Percentiles rank a stretch among this genome's conserved stretches.
Conservation (phyloP, 352 stramenopile species). For the Phytophthora agathidicida region DNA sequence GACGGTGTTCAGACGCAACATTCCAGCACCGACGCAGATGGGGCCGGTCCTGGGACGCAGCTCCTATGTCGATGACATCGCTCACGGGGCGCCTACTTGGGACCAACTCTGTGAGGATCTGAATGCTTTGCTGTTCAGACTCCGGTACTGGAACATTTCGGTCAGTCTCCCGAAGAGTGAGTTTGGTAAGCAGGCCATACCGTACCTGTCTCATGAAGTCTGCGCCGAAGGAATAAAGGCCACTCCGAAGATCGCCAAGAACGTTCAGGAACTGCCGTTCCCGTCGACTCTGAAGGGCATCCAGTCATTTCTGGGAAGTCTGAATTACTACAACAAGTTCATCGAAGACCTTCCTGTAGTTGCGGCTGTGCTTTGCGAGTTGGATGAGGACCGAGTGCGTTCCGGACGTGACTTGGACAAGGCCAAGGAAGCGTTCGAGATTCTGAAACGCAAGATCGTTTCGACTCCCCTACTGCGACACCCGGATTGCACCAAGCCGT, state of each 20-base stretch:
- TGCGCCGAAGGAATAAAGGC: background rate
- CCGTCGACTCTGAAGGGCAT: background rate
- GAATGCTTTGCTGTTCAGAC: background rate
- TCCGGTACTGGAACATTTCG: slow-evolving; percentile 1
- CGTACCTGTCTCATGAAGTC: too few species aligned
- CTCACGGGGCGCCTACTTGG: too few species aligned
- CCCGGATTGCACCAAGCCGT: background rate
- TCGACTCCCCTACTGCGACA: background rate
- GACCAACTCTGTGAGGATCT: background rate
- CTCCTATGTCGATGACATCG: too few species aligned
- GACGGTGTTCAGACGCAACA: too few species aligned
- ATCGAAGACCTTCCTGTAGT: background rate
- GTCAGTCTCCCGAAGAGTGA: too few species aligned
- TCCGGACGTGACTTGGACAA: background rate
- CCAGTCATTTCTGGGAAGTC: slow-evolving; percentile 6
- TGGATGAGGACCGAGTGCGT: background rate
- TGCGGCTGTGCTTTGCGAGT: background rate
- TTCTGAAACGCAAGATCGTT: background rate
- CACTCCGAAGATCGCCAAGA: background rate
- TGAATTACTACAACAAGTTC: slow-evolving; percentile 15
- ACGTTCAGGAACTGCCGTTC: background rate
- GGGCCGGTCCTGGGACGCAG: too few species aligned
- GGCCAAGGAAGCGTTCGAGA: background rate
- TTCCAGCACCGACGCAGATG: too few species aligned
- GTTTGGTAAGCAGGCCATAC: too few species aligned